phyloP scores from a whole-genome alignment of 2,329 filamentous ascomycete species.

The Penicillium sp. region DNA sequence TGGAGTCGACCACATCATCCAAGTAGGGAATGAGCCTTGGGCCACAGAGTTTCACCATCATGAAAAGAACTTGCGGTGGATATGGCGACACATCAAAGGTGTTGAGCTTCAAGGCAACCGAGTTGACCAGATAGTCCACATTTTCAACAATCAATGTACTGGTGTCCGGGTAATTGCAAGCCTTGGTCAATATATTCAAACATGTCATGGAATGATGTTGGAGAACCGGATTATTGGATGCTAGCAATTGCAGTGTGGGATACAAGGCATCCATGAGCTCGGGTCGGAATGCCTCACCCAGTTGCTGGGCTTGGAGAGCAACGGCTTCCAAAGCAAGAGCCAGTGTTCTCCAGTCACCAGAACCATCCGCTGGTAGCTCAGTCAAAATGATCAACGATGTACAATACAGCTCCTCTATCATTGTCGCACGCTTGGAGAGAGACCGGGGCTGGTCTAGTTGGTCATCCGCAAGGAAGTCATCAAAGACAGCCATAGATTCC shows the following conservation, averaged over 20 bases:
- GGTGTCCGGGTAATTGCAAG: constrained; percentile 73
- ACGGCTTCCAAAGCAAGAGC: constrained; percentile 80
- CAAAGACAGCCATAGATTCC: constrained; percentile 54
- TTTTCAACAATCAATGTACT: constrained; percentile 83
- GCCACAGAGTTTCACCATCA: constrained; percentile 91
- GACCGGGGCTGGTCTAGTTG: constrained; percentile 31
- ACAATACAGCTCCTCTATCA: constrained; percentile 48
- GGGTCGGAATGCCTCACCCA: constrained; percentile 68
- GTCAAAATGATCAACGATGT: constrained; percentile 42
- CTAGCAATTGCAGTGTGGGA: constrained; percentile 84
- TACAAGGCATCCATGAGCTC: constrained; percentile 92
- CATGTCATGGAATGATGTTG: constrained; percentile 80
- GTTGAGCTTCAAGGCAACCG: constrained; percentile 83
- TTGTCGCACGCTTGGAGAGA: constrained; percentile 28
- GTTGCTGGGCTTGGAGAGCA: constrained; percentile 69
- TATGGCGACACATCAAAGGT: constrained; percentile 90
- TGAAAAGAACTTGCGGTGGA: constrained; percentile 82
- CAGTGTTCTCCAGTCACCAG: constrained; percentile 68
- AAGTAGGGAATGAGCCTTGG: constrained; percentile 80
- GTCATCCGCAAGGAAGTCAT: constrained; percentile 65
- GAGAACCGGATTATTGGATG: constrained; percentile 66
- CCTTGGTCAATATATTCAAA: constrained; percentile 73
- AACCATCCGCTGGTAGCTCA: constrained; percentile 37
- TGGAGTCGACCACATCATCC: constrained; percentile 85
- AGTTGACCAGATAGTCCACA: constrained; percentile 94